Base-by-base conservation (phyloP, 2,329 filamentous ascomycete species). In the Trichoderma koningiopsis region DNA sequence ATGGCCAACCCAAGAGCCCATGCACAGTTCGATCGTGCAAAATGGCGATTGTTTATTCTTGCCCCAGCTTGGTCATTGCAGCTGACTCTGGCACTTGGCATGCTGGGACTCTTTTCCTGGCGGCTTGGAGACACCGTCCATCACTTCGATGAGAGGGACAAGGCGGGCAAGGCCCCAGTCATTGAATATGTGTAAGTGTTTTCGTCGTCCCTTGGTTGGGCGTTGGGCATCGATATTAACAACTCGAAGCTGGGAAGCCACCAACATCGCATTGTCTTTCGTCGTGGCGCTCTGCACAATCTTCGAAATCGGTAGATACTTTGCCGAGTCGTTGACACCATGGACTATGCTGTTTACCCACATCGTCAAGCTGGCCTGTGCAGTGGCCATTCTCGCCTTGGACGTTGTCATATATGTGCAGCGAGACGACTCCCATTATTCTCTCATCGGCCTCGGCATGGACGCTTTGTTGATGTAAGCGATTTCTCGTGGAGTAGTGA, bases 71-170 rank as follows among this genome's bases (percentile, higher is more conserved):
- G 87, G 86, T 73, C 77, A 8, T 71, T 83, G 5, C 86, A 88
- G 75, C 75, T 85, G 4, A 73, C 76, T 3, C 76, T 87, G 22
- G 76, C 86, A 55, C 73, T 84, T 61, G 74, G 80, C 49, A 76
- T 86, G 69, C 81, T 86, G 74, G 86, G 83, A 16, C 76, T 88
- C 8, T 88, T 88, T 72, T 79, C 84, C 33, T 87, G 84, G 77
- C 82, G 86, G 14, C 79, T 89, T 8, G 83, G 83, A 33, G 79
- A 82, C 57, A 85, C 84, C 0, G 73, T 84, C 33, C 78, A 78
- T 24, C 77, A 80, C 11, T 83, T 81, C 72, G 75, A 81, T n/a
- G 81, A 83, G 4, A 73, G 81, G 43, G 73, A 82, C 35, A 76
- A 78, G 31, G 77, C 76, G 37, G 81, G 81, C 31, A 73, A 79